Evolutionary conservation across 768 basidiomycete species (phyloP), one percentile per base, ranked within the genome.

Genomic region (Clitopilus passeckerianus): DNA sequence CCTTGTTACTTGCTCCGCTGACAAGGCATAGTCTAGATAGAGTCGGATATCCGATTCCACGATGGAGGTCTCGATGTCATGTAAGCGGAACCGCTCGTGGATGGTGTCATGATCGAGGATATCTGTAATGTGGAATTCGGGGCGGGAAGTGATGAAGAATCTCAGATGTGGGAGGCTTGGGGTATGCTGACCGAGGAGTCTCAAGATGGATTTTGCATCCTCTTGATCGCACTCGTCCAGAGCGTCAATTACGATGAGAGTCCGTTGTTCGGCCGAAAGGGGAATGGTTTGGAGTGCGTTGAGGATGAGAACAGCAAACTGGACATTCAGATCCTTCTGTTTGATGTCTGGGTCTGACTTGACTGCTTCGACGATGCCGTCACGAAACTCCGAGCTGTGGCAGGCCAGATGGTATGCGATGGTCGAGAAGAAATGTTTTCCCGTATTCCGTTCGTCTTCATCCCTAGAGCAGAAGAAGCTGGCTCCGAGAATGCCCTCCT

Each of bases 221-320:
- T 50, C 10, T 12, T 2, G 6, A 23, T 7, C 30, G 16, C 57
- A 57, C 46, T 57, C 57, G 35, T 57, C 57, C 22, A 57, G 44
- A 1, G 57, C 57, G 18, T 57, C 57, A n/a, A 57, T 50, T 37
- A 57, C 27, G 9, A 57, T 20, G 16, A 57, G 8, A 56, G 34
- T 50, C 10, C 4, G 46, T 50, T 5, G 12, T n/a, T 7, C 5
- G 6, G 10, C n/a, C n/a, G 16, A 22, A n/a, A 12, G 37, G 3
- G 10, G 37, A 41, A 5, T 41, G 12, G 3, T 41, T 23, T 12
- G 46, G 12, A 50, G 22, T 3, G 46, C 6, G 12, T 20, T 1
- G 5, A 22, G n/a, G 20, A 50, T 50, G 3, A 50, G 46, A 7
- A 12, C 5, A 5, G 46, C 2, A 12, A 50, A 18, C 12, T 50